Evolutionary conservation across 352 stramenopile genomes (phyloP).

Genomic region (Poterioochromonas sp.): DNA sequence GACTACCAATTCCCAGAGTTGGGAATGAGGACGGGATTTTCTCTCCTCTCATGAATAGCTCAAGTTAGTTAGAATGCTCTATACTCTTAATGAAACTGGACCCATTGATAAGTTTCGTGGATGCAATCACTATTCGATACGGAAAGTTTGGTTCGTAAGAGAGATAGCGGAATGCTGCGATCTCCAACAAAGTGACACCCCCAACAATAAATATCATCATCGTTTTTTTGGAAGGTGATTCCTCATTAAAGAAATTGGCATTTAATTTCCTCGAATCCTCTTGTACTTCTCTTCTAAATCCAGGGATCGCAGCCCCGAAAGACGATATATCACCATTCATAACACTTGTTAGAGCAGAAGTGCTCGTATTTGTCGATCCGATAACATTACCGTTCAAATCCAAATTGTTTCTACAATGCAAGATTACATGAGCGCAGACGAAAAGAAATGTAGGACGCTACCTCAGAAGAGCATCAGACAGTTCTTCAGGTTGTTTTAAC

Average conservation of each 20-base stretch:
- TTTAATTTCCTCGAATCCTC: background rate
- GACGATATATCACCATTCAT: background rate
- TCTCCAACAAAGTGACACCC: conserved; percentile 90
- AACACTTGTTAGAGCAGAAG: background rate
- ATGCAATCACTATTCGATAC: conserved; percentile 43
- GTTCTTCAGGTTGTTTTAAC: background rate
- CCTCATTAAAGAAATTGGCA: background rate
- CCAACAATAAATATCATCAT: conserved; percentile 90
- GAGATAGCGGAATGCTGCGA: conserved; percentile 81
- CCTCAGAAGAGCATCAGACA: background rate
- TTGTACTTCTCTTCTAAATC: background rate
- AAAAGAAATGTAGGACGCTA: no score
- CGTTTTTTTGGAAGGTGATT: conserved; percentile 58
- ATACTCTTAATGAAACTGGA: background rate
- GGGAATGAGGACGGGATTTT: no score
- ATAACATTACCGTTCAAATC: no score
- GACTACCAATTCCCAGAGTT: no score
- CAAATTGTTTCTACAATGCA: no score
- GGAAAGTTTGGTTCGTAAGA: conserved; percentile 76
- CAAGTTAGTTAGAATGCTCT: background rate
- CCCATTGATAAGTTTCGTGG: conserved; percentile 26
- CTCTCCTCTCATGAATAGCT: no score
- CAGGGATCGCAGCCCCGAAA: background rate
- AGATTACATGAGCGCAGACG: no score
- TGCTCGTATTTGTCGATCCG: background rate